phyloP scores from a whole-genome alignment of 164 flowering plant genomes.

The Platanus orientalis region DNA sequence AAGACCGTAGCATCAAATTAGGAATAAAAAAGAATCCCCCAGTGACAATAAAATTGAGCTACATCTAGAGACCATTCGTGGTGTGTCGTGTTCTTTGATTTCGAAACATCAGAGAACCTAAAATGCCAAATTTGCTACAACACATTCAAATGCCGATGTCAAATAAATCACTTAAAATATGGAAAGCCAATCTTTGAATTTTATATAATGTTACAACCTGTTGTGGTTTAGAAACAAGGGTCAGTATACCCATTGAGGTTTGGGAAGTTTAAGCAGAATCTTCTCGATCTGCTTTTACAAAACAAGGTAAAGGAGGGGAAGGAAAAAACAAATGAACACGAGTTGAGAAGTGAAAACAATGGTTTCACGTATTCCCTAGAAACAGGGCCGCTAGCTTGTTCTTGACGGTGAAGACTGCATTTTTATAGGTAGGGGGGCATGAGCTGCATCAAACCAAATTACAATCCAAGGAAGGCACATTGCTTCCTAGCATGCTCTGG shows the following conservation, averaged over 20 bases:
- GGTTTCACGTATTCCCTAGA: slow-evolving; percentile 7
- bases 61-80: too few relatives aligned
- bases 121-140: too few relatives aligned
- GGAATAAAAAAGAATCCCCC: too few relatives aligned
- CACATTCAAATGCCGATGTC: not conserved
- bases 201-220: slow-evolving; percentile 26
- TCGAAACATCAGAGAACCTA: too few relatives aligned
- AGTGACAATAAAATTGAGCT: too few relatives aligned
- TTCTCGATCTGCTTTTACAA: slow-evolving; percentile 17
- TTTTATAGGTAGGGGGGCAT: not conserved
- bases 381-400: not conserved
- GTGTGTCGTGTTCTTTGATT: too few relatives aligned
- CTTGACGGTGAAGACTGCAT: not conserved
- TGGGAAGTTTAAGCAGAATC: slow-evolving; percentile 13
- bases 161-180: slow-evolving; percentile 1
- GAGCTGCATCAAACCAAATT: slow-evolving; percentile 15
- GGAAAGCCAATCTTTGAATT: not conserved
- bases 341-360: not conserved
- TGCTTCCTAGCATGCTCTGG: slow-evolving; percentile 85
- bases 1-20: too few relatives aligned
- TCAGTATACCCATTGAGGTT: slow-evolving; percentile 13
- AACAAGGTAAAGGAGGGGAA: not conserved
- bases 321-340: slow-evolving; percentile 3
- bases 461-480: slow-evolving; percentile 54
- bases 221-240: slow-evolving; percentile 19